Evolutionary conservation across 2,329 filamentous ascomycete species (phyloP), one percentile per base, ranked within the genome.

Genomic region (Exserohilum turcica): DNA sequence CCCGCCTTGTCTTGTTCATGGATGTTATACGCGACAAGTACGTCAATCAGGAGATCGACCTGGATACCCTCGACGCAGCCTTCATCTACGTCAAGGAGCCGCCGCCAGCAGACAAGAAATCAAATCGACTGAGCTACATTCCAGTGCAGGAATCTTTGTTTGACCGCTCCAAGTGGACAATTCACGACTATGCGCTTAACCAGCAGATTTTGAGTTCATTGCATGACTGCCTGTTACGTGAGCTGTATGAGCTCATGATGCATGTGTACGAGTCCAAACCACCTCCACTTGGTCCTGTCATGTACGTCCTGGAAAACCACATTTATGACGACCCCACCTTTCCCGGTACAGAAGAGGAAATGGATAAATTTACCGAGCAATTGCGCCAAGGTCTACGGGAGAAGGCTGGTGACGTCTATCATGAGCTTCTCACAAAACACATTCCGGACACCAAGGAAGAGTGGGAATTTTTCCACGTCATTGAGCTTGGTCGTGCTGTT

Each of bases 381-480:
- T 82, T 97, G 19, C 80, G 83, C n/a, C 82, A 89, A 43, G 89
- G 87, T 2, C 80, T 97, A 39, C 83, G 84, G 44, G 81, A 88
- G 57, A 89, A 88, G 66, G 92, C 93, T 6, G 84, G 84, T 15
- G 85, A 87, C n/a, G 87, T 88, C 5, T 97, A 99, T 70, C 84
- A 88, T 49, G 84, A 84, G 24, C 86, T 92, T 60, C 84, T 97
- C 43, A 85, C 92, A 53, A 86, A 87, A 57, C 84, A 92, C 66
- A 87, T 99, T 1, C 92, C 92, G 1, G 83, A 89, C 29, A 84
- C 88, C 49, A 87, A 91, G 63, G 86, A 92, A 60, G 83, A 90
- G 43, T 97, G 94, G 92, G 86, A 97, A 63, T 93, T 96, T 71
- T 89, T 84, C 58, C 91, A 97, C 73, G 88, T 97, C 51, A 91